Conservation (phyloP, 495 filamentous ascomycete species). For the Penicillium turbatum region DNA sequence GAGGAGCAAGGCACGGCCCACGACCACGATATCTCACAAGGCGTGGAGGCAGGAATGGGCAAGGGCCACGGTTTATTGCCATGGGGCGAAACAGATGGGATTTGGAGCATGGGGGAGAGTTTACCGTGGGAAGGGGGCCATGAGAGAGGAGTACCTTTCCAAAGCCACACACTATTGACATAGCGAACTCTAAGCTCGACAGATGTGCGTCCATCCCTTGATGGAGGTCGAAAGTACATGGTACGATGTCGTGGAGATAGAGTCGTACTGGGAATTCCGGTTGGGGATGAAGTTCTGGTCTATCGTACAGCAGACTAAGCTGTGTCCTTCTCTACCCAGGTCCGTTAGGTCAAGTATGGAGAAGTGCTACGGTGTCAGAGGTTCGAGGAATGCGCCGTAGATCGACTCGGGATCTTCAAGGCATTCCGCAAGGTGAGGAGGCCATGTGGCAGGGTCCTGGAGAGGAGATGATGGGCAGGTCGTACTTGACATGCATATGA, state of each 20-base stretch:
- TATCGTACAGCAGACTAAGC: neutral
- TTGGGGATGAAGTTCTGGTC: constrained; percentile 1
- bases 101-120: neutral
- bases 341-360: constrained; percentile 15
- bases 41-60: constrained; percentile 9
- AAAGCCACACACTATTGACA: constrained; percentile 13
- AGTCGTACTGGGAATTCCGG: constrained; percentile 18
- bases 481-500: constrained; percentile 5
- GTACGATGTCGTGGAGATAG: constrained; percentile 5
- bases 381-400: constrained; percentile 19
- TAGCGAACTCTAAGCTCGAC: constrained; percentile 11
- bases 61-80: constrained; percentile 2
- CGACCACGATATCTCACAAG: neutral
- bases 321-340: neutral
- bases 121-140: constrained; percentile 1
- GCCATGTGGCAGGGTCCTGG: constrained; percentile 21
- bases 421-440: constrained; percentile 31
- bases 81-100: neutral
- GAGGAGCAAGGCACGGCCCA: constrained; percentile 17
- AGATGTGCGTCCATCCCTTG: constrained; percentile 15
- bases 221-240: constrained; percentile 1
- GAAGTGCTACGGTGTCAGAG: constrained; percentile 29
- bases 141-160: neutral
- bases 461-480: constrained; percentile 5
- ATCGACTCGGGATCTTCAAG: constrained; percentile 18